Percentiles rank a stretch among this genome's conserved stretches.
phyloP scores from a whole-genome alignment of 2,329 filamentous ascomycete genomes.

The Xylariaceae sp. region DNA sequence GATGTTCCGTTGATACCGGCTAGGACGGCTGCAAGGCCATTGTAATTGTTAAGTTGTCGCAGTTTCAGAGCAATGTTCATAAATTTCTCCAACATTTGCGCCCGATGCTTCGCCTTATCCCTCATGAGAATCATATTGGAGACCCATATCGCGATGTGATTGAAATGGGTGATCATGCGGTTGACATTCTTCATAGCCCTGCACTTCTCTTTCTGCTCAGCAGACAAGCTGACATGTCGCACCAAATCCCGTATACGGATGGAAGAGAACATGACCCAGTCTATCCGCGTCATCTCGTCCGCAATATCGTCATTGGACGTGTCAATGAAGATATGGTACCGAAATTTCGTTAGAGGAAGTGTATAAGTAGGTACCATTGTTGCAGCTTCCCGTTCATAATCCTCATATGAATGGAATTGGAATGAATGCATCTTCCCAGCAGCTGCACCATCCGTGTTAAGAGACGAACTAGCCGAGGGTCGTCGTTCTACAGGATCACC shows the following conservation, averaged over 20 bases:
- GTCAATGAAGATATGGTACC: slow-evolving; percentile 90
- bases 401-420: slow-evolving; percentile 70
- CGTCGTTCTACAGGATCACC: slow-evolving; percentile 48
- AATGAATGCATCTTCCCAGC: slow-evolving; percentile 47
- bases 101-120: slow-evolving; percentile 94
- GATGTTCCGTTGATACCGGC: slow-evolving; percentile 89
- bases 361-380: slow-evolving; percentile 70
- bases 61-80: slow-evolving; percentile 88
- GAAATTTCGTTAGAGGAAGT: slow-evolving; percentile 75
- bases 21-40: slow-evolving; percentile 89
- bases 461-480: slow-evolving; percentile 50
- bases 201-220: slow-evolving; percentile 72
- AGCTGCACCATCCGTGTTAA: slow-evolving; percentile 43
- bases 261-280: slow-evolving; percentile 97
- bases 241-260: slow-evolving; percentile 92
- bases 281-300: slow-evolving; percentile 89
- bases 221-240: slow-evolving; percentile 80
- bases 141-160: slow-evolving; percentile 81
- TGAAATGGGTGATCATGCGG: slow-evolving; percentile 92
- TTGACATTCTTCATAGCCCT: slow-evolving; percentile 83
- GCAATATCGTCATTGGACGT: slow-evolving; percentile 83
- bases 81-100: slow-evolving; percentile 90
- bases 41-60: slow-evolving; percentile 94
- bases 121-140: slow-evolving; percentile 83
- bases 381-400: slow-evolving; percentile 78